Conservation (phyloP, 2,329 filamentous ascomycete genomes). For the Apiospora saccharicola region DNA sequence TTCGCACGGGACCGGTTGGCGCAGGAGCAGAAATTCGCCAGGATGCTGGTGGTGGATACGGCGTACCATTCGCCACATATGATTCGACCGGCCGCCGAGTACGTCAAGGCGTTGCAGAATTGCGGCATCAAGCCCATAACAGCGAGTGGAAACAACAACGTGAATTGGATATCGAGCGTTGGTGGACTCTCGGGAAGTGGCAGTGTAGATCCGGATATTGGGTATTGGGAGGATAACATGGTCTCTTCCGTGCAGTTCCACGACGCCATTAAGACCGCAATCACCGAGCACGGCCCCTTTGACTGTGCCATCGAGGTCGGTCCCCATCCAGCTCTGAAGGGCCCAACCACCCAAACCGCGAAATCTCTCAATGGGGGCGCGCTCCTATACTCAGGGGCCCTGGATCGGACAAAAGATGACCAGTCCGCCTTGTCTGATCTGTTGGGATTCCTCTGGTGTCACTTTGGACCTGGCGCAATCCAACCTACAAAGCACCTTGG, state of each 20-base stretch:
- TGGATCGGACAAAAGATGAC: slow-evolving; percentile 37
- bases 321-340: slow-evolving; percentile 39
- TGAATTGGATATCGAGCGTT: slow-evolving; percentile 52
- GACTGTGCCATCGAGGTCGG: slow-evolving; percentile 42
- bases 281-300: slow-evolving; percentile 34
- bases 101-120: slow-evolving; percentile 41
- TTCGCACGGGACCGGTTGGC: slow-evolving; percentile 33
- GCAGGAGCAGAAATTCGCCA: slow-evolving; percentile 40
- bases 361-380: slow-evolving; percentile 31
- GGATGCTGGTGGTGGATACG: slow-evolving; percentile 50
- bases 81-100: slow-evolving; percentile 43
- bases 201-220: slow-evolving; percentile 33
- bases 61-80: slow-evolving; percentile 61
- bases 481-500: not conserved
- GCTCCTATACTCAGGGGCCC: slow-evolving; percentile 34
- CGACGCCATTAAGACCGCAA: slow-evolving; percentile 41
- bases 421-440: slow-evolving; percentile 37
- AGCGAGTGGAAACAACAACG: slow-evolving; percentile 33
- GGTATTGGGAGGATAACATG: slow-evolving; percentile 54
- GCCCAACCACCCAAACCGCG: slow-evolving; percentile 36
- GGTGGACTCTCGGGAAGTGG: slow-evolving; percentile 34
- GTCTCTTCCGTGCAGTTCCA: slow-evolving; percentile 48
- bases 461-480: slow-evolving; percentile 30
- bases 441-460: slow-evolving; percentile 39
- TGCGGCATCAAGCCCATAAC: slow-evolving; percentile 38